These are phyloP conservation scores for Podospora pseudocomata DNA, from an alignment of 495 filamentous ascomycete species.

Conservation along the genomic window DNA sequence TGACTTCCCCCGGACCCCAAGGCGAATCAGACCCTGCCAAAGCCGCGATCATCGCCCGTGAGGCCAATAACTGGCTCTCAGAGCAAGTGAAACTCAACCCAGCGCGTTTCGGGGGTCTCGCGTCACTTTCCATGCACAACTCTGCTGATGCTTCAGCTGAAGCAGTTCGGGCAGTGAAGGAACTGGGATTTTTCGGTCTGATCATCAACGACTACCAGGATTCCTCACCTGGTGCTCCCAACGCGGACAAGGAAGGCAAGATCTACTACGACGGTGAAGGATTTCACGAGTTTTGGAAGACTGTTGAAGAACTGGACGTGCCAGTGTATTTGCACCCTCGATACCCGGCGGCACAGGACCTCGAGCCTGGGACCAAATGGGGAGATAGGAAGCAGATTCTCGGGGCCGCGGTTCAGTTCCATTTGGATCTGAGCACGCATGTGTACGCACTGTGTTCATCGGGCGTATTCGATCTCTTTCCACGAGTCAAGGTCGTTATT, in stretches of 20 bases:
- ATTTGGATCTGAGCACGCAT: constrained; percentile 39
- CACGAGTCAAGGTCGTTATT: constrained; percentile 55
- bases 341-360: constrained; percentile 35
- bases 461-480: constrained; percentile 51
- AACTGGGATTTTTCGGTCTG: constrained; percentile 55
- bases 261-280: constrained; percentile 57
- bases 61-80: constrained; percentile 59
- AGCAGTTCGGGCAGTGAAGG: constrained; percentile 51
- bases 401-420: constrained; percentile 36
- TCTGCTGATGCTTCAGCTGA: constrained; percentile 53
- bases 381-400: constrained; percentile 32
- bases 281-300: constrained; percentile 58
- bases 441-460: constrained; percentile 35
- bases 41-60: constrained; percentile 35
- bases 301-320: constrained; percentile 55
- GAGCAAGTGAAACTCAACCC: constrained; percentile 49
- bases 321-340: constrained; percentile 61
- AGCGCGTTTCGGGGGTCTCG: constrained; percentile 56
- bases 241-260: constrained; percentile 42
- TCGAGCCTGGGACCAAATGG: constrained; percentile 22
- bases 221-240: constrained; percentile 6
- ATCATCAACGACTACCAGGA: constrained; percentile 56
- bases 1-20: constrained; percentile 55
- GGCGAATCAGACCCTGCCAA: constrained; percentile 44
- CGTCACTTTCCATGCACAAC: constrained; percentile 39